Conservation (phyloP, 257 asterid species). For the Datura wrightii region DNA sequence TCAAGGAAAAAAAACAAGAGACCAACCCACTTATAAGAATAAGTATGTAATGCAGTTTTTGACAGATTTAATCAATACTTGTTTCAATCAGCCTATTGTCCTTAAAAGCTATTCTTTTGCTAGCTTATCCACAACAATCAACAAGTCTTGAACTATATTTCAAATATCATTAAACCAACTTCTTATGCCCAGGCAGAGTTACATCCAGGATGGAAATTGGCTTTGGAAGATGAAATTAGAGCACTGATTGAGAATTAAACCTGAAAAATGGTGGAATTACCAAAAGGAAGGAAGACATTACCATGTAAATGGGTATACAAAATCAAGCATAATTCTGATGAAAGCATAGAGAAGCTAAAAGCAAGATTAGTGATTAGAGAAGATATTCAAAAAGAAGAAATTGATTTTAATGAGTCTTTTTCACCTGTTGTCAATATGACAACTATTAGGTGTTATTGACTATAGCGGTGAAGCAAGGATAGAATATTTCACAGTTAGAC, state of each 20-base stretch:
- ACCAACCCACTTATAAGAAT: background rate
- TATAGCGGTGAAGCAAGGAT: background rate
- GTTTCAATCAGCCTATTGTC: background rate
- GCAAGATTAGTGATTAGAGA: background rate
- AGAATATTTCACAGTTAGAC: background rate
- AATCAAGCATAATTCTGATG: background rate
- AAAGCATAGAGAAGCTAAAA: background rate
- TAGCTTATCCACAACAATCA: background rate
- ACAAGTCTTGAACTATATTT: background rate
- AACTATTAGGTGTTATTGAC: background rate
- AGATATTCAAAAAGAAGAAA: background rate
- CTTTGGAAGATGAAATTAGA: background rate
- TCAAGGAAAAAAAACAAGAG: background rate
- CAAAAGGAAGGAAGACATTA: background rate
- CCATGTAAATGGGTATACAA: conserved; percentile 19
- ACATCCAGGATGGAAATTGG: background rate
- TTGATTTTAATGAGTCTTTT: background rate
- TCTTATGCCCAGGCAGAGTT: background rate
- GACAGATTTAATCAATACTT: background rate
- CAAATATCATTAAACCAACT: background rate
- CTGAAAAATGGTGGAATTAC: background rate
- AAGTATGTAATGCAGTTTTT: background rate
- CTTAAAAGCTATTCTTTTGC: background rate
- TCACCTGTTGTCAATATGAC: background rate
- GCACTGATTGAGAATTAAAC: background rate